Conservation (phyloP, 2,329 filamentous ascomycete species). For the Pseudogymnoascus destructans region DNA sequence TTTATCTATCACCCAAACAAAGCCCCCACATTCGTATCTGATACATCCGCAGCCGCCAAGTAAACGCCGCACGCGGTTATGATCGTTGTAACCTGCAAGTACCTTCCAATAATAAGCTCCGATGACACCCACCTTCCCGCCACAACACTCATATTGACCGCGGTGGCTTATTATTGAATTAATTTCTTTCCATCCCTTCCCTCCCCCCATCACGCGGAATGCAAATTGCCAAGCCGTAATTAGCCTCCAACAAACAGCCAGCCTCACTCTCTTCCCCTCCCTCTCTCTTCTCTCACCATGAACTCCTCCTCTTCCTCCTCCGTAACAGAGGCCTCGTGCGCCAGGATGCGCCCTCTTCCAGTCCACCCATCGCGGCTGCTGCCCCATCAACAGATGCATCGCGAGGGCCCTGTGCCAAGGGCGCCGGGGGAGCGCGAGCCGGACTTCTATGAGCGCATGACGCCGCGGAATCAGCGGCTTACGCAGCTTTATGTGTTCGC, state of each 20-base stretch:
- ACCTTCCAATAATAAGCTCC: slow-evolving; percentile 6
- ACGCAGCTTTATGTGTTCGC: slow-evolving; percentile 1
- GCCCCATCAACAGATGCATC: slow-evolving; percentile 2
- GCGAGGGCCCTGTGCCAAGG: neutral
- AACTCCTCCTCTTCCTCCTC: neutral
- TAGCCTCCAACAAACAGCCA: neutral
- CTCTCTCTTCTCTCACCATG: neutral
- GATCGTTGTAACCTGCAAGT: slow-evolving; percentile 2
- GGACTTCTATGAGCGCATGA: slow-evolving; percentile 8
- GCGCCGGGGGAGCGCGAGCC: neutral
- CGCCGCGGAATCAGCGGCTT: neutral
- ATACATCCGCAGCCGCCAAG: neutral
- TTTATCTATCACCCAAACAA: neutral
- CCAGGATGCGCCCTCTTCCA: neutral
- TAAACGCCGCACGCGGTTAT: slow-evolving; percentile 1
- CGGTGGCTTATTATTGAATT: slow-evolving; percentile 7
- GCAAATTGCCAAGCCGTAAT: slow-evolving; percentile 1
- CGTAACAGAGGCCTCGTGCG: neutral
- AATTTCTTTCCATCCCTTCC: neutral
- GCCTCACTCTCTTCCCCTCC: neutral
- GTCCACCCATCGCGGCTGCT: slow-evolving; percentile 1
- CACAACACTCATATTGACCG: neutral
- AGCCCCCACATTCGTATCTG: neutral
- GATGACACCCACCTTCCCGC: neutral
- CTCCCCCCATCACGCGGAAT: neutral